Evolutionary conservation across 1,139 yeast genomes (phyloP), one percentile per base, ranked within the genome.

Genomic region (Diutina neorugosa): DNA sequence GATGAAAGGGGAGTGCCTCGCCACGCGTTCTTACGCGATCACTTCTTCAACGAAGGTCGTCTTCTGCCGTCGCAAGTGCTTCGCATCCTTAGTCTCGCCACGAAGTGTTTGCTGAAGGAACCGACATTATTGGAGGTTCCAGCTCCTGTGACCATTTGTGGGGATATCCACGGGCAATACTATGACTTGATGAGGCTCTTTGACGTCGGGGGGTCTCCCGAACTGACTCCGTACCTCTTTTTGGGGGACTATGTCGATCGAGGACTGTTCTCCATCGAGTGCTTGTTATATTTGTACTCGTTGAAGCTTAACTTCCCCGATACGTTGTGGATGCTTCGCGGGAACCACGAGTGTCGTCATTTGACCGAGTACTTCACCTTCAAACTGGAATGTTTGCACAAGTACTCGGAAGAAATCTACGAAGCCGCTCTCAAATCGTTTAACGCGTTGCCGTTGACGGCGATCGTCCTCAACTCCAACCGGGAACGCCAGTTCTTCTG

Each of bases 171-270:
- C 67, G 98, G 98, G 8, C 98, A 93, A 66, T 89, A 81, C 67
- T 93, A 80, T 64, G 98, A 93, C 67, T 74, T 93, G 60, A 78
- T 91, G 81, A 91, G 91, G 67, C 70, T 93, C 52, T 89, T 93
- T 65, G 98, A 93, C 65, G 96, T 91, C 25, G 96, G 97, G 43
- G 98, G 98, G 2, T 84, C 85, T 63, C 97, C 98, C 2, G 76
- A 74, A 16, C 70, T 65, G 41, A 86, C 96, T 0, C 78, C 87
- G 14, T 93, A 90, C 65, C 71, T 93, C 55, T 93, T 93, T 62
- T 69, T 93, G 57, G 98, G 98, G 18, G 98, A 93, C 68, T 93
- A 93, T 63, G 98, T 93, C 40, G 98, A 93, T 68, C 76, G 98
- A 59, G 98, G 98, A 3, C 84, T 89, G 46, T 91, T 87, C 63